Percentiles rank a stretch among this genome's conserved stretches.
These are phyloP conservation scores for Pseudopyricularia cyperi DNA, from an alignment of 2,329 filamentous ascomycete genomes.

Conservation along the genomic window DNA sequence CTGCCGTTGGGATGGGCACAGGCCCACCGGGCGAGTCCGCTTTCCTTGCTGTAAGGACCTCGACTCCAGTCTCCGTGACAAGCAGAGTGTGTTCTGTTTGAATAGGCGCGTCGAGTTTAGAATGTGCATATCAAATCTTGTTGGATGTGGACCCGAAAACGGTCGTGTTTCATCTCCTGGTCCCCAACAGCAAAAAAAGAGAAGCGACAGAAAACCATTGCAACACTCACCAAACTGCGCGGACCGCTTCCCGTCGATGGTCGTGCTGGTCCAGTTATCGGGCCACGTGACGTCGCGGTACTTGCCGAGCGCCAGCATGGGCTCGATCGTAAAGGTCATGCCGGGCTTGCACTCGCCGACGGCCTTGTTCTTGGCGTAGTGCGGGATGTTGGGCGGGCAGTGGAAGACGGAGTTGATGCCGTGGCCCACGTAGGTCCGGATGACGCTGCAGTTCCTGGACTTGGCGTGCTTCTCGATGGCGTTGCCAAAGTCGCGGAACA, in stretches of 20 bases:
- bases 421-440: conserved; percentile 92
- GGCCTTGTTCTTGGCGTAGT: conserved; percentile 98
- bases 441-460: conserved; percentile 70
- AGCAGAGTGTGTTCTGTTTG: conserved; percentile 63
- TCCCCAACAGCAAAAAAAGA: not conserved
- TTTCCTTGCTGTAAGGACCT: conserved; percentile 65
- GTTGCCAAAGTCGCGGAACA: conserved; percentile 88
- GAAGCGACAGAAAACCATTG: not conserved
- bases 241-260: conserved; percentile 74
- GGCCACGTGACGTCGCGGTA: conserved; percentile 94
- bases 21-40: conserved; percentile 66
- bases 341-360: conserved; percentile 87
- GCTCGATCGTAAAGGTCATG: conserved; percentile 98
- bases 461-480: conserved; percentile 94
- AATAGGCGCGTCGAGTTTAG: not conserved
- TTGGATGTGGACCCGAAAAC: no score
- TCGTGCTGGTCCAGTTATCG: conserved; percentile 96
- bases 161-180: no score
- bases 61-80: conserved; percentile 73
- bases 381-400: conserved; percentile 83
- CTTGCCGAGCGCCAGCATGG: conserved; percentile 90
- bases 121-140: not conserved
- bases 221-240: conserved; percentile 71
- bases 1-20: conserved; percentile 32
- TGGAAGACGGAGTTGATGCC: conserved; percentile 93